Conservation (phyloP, 2,329 filamentous ascomycete species). For the Teratosphaeria epicoccoides region DNA sequence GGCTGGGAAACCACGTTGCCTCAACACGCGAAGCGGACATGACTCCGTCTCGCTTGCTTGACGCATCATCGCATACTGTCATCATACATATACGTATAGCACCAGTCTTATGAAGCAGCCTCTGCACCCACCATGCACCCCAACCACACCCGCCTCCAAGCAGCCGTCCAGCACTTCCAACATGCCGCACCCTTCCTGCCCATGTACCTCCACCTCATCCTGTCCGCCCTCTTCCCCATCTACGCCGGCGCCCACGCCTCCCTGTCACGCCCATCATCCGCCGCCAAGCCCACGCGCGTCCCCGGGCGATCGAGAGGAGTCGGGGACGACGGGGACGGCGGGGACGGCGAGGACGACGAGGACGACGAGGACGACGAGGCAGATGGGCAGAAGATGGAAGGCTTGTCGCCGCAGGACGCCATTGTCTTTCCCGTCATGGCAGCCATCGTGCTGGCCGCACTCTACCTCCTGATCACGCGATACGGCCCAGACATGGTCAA, state of each 20-base stretch:
- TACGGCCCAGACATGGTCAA: conserved; percentile 74
- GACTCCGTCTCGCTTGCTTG: no score
- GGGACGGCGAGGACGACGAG: conserved; percentile 40
- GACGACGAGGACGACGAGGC: conserved; percentile 46
- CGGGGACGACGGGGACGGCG: conserved; percentile 40
- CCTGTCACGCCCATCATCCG: conserved; percentile 71
- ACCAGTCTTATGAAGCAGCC: no score
- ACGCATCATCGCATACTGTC: no score
- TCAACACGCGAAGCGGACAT: no score
- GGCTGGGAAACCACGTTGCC: no score
- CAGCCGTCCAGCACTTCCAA: not conserved
- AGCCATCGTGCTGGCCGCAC: conserved; percentile 55
- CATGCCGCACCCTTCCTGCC: conserved; percentile 35
- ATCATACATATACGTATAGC: no score
- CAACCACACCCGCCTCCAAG: not conserved
- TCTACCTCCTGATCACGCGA: conserved; percentile 87
- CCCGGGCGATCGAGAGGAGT: no score
- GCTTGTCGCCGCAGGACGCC: conserved; percentile 65
- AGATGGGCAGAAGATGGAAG: conserved; percentile 50
- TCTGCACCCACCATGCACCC: not conserved
- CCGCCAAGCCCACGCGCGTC: conserved; percentile 50
- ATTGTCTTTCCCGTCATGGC: conserved; percentile 75
- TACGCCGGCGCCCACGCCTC: conserved; percentile 78
- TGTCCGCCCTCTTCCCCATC: conserved; percentile 70
- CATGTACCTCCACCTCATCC: conserved; percentile 50